A percentile compares a stretch with the other conserved stretches of the same genome.
Evolutionary conservation across 2,329 filamentous ascomycete genomes (phyloP).

Genomic region (Rutstroemia sp.): DNA sequence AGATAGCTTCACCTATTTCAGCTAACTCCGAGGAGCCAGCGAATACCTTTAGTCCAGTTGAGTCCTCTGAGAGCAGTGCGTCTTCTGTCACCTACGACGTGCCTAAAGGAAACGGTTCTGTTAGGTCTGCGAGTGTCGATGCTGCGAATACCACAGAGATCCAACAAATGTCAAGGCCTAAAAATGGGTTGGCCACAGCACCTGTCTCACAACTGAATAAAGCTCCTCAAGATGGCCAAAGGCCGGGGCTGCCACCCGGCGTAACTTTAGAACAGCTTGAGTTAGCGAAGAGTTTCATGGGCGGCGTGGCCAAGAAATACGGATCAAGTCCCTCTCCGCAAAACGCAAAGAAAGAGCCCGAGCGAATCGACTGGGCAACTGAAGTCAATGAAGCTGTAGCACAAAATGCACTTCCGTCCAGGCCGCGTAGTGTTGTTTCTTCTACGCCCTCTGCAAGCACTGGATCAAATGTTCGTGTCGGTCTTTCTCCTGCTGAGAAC

Average conservation of each 20-base stretch:
- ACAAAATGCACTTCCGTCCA: not conserved
- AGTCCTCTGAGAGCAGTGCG: not conserved
- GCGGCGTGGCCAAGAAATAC: not conserved
- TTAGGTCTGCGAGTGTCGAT: not conserved
- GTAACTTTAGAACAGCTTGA: constrained; percentile 20
- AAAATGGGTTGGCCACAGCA: too few relatives aligned
- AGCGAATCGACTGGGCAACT: constrained; percentile 14
- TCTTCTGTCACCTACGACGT: not conserved
- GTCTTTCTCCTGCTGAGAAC: not conserved
- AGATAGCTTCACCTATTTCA: not conserved
- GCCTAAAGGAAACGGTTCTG: not conserved
- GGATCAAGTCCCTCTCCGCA: too few relatives aligned
- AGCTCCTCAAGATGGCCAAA: not conserved
- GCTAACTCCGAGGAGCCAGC: not conserved
- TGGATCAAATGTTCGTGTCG: not conserved
- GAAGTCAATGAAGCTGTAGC: constrained; percentile 9
- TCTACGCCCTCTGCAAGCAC: not conserved
- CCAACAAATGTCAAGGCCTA: too few relatives aligned
- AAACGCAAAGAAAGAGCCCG: not conserved
- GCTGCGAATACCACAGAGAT: too few relatives aligned
- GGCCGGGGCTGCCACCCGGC: constrained; percentile 6
- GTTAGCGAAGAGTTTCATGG: constrained; percentile 18
- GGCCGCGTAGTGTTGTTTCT: not conserved
- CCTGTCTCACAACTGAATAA: not conserved
- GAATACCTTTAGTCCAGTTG: not conserved